phyloP scores from a whole-genome alignment of 768 basidiomycete genomes.

The Botryobasidium botryosum region DNA sequence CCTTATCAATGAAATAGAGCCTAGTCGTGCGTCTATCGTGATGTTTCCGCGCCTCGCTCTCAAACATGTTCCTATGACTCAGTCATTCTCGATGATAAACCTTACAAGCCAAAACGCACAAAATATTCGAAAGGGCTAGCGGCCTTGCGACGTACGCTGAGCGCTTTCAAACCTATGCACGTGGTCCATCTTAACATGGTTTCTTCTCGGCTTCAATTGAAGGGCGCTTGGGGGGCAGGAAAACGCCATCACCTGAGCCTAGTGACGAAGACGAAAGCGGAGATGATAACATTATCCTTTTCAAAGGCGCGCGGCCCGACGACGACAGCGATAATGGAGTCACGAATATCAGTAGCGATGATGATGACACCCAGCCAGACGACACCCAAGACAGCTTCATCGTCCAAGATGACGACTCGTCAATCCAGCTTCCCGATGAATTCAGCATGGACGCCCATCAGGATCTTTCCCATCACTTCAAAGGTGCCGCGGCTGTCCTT shows the following conservation, averaged over 20 bases:
- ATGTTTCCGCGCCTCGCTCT: background rate
- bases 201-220: no score
- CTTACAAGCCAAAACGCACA: no score
- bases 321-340: slow-evolving; percentile 7
- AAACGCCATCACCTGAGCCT: no score
- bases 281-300: slow-evolving; percentile 4
- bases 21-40: slow-evolving; percentile 31
- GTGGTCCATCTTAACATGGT: slow-evolving; percentile 37
- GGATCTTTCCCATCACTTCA: slow-evolving; percentile 65
- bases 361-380: slow-evolving; percentile 4
- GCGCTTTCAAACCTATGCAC: slow-evolving; percentile 47
- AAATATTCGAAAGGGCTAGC: no score
- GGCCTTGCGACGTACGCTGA: no score
- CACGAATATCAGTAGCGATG: slow-evolving; percentile 9
- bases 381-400: slow-evolving; percentile 32
- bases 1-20: slow-evolving; percentile 33
- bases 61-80: background rate
- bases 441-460: slow-evolving; percentile 72
- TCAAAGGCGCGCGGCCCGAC: slow-evolving; percentile 12
- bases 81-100: no score
- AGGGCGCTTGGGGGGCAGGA: no score
- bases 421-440: slow-evolving; percentile 42
- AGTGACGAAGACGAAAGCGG: no score
- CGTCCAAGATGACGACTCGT: slow-evolving; percentile 37
- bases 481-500: slow-evolving; percentile 17